These are phyloP conservation scores for Peterozyma xylosa DNA, from an alignment of 805 yeast genomes.

Conservation along the genomic window DNA sequence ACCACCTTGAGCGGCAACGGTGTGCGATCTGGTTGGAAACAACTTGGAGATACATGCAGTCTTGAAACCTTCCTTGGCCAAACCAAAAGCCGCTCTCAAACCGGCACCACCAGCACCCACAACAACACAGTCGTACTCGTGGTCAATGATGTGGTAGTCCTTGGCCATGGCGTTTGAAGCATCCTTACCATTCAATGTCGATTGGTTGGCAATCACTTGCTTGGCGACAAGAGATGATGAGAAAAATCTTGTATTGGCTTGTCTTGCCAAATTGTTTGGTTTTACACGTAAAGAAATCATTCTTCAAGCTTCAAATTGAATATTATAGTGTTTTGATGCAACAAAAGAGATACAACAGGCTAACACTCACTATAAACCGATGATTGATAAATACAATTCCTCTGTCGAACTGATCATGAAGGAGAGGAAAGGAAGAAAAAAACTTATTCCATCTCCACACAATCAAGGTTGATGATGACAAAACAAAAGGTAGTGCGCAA, in stretches of 20 bases:
- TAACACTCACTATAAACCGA: no score
- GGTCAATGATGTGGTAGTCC: constrained; percentile 90
- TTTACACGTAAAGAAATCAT: not conserved
- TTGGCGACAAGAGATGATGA: constrained; percentile 17
- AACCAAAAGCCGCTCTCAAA: constrained; percentile 95
- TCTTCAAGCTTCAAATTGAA: constrained; percentile 24
- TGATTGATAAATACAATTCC: no score
- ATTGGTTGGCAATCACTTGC: constrained; percentile 29
- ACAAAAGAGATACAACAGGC: no score
- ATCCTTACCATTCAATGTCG: constrained; percentile 36
- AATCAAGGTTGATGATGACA: no score
- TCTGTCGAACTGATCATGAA: no score
- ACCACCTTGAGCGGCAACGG: constrained; percentile 99
- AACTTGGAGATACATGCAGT: constrained; percentile 96
- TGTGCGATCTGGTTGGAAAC: constrained; percentile 97
- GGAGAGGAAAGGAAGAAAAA: no score
- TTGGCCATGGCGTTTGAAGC: constrained; percentile 50
- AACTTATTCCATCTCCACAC: no score
- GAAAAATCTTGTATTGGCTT: constrained; percentile 19
- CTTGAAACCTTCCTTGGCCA: constrained; percentile 94
- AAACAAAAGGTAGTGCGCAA: no score
- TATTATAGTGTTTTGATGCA: no score
- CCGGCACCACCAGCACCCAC: constrained; percentile 99
- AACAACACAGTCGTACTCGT: constrained; percentile 96
- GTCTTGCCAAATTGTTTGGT: not conserved